Base-by-base conservation (phyloP, 2,329 filamentous ascomycete genomes). In the Onygenales sp. region DNA sequence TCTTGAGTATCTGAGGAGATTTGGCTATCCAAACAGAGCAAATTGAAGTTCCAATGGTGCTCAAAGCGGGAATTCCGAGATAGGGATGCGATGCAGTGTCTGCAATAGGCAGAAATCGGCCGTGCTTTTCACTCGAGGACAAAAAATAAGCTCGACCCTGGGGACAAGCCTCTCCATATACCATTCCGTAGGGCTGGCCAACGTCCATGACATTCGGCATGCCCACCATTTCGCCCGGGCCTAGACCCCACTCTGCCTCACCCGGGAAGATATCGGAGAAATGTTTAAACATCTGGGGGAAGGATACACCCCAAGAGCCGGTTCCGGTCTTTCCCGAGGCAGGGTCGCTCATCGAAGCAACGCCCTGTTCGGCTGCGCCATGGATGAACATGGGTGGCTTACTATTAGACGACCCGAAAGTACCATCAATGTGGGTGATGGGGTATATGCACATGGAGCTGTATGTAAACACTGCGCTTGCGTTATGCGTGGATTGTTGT, bases 11-110 rank as follows among this genome's bases (percentile, higher is more conserved):
- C 4, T 81, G 76, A 7, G 81, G 73, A 1, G 88, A 87, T 65
- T 95, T 97, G 37, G 91, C 88, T 58, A 96, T 85, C 92, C 92
- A 97, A 3, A 95, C 83, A 42, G 85, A 83, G 59, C 83, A 88
- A 14, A 93, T 79, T 2, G 85, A 82, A 57, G 93, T 87, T 0
- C 76, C 79, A 50, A 85, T 76, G 56, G 83, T 78, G 2, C 85
- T 83, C 14, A 95, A 78, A 51, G 82, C 82, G 2, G 91, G 91
- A 32, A 96, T 87, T 42, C 90, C 90, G 31, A 81, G 74, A 56
- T 83, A 77, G 6, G 82, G 83, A 50, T 83, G 77, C 10, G 82
- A 78, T 14, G 83, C 73, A 17, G 80, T 77, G 14, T 77, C 77
- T 6, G 84, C 81, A 47, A 79, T 75, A 17, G 77, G 79, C 34